Evolutionary conservation across 805 yeast species (phyloP).

Genomic region (Kazachstania viticola): DNA sequence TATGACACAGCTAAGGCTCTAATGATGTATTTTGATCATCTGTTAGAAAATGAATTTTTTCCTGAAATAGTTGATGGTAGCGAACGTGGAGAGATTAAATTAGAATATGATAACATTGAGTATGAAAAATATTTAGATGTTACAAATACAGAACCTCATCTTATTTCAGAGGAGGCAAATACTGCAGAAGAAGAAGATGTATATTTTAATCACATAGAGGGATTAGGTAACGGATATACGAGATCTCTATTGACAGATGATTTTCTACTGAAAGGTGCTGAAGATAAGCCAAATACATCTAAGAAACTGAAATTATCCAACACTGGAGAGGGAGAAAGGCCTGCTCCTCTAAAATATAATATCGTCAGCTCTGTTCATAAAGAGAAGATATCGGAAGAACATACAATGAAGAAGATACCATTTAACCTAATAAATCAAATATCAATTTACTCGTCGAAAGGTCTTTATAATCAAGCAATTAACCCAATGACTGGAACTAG

Average conservation of each 20-base stretch:
- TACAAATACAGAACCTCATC: background rate
- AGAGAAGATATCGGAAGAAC: constrained; percentile 13
- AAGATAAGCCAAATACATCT: background rate
- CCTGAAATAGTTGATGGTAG: constrained; percentile 20
- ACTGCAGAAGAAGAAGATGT: constrained; percentile 15
- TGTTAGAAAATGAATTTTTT: constrained; percentile 18
- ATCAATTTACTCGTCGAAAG: constrained; percentile 18
- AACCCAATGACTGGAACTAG: constrained; percentile 21
- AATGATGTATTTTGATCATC: constrained; percentile 36
- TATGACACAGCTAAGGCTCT: constrained; percentile 60
- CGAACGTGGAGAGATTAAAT: constrained; percentile 23
- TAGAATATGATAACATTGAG: constrained; percentile 23
- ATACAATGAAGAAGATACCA: constrained; percentile 13
- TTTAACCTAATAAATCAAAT: constrained; percentile 16
- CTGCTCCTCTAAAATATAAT: constrained; percentile 19
- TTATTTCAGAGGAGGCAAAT: background rate
- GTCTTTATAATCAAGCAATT: constrained; percentile 20
- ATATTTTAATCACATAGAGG: constrained; percentile 23
- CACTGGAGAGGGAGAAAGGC: constrained; percentile 7
- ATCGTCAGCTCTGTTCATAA: constrained; percentile 18
- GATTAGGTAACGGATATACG: constrained; percentile 25
- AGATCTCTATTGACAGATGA: constrained; percentile 21
- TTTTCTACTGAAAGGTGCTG: constrained; percentile 9
- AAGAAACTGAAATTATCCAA: background rate
- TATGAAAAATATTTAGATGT: constrained; percentile 17